Evolutionary conservation across 179 eudicot species (phyloP).

Genomic region (Monotropa hypopitys): DNA sequence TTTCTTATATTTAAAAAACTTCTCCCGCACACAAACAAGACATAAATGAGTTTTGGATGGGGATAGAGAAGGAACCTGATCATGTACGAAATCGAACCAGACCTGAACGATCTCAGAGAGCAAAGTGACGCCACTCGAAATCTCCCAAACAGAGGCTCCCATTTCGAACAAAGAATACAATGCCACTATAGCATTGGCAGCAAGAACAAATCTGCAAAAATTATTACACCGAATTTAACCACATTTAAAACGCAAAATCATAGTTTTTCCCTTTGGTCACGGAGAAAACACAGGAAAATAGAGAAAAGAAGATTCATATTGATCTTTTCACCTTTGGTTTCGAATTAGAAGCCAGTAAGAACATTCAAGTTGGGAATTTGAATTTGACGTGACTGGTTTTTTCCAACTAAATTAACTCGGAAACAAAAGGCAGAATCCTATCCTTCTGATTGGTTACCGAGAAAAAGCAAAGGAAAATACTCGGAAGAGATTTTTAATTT

Average conservation of each 20-base stretch:
- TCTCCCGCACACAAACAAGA: too few species aligned
- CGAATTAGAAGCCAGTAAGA: not conserved
- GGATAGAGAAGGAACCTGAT: conserved; percentile 40
- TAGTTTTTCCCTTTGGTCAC: not conserved
- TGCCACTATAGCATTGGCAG: conserved; percentile 58
- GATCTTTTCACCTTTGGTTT: not conserved
- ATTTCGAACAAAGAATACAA: conserved; percentile 59
- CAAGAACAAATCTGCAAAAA: conserved; percentile 40
- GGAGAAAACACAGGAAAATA: not conserved
- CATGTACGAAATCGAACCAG: conserved; percentile 81
- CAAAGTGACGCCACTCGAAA: conserved; percentile 44
- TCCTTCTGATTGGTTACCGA: not conserved
- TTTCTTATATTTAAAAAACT: too few species aligned
- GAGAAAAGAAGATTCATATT: not conserved
- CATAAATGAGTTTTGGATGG: too few species aligned
- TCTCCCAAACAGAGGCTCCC: conserved; percentile 77
- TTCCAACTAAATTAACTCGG: not conserved
- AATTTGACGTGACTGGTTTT: not conserved
- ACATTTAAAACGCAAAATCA: too few species aligned
- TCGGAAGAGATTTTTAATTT: too few species aligned
- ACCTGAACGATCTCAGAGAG: conserved; percentile 62
- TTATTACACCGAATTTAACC: not conserved
- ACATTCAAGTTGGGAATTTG: not conserved
- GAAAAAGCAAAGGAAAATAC: not conserved
- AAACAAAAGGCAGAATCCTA: not conserved